Conservation (phyloP, 2,329 filamentous ascomycete genomes). For the Chaetomiaceae sp. region DNA sequence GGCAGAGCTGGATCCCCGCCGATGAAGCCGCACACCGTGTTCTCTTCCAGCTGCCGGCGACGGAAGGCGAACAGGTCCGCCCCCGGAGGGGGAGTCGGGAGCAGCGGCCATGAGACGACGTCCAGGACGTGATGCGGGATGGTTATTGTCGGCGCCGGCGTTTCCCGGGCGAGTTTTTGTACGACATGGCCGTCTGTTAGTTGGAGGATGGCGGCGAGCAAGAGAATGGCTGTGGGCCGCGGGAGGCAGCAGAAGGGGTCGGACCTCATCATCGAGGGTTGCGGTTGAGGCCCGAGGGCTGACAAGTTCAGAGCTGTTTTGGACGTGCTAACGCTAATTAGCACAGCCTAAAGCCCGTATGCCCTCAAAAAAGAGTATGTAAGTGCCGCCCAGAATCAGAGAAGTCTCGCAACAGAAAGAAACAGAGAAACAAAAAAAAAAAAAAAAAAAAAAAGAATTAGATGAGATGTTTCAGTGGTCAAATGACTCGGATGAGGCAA, state of each 20-base stretch:
- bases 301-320: not conserved
- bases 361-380: not conserved
- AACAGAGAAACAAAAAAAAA: constrained; percentile 4
- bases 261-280: constrained; percentile 20
- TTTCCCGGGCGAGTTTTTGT: constrained; percentile 22
- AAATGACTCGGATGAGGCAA: not conserved
- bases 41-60: constrained; percentile 37
- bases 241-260: constrained; percentile 30
- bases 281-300: not conserved
- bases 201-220: constrained; percentile 27
- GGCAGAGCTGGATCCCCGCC: constrained; percentile 47
- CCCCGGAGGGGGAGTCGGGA: constrained; percentile 38
- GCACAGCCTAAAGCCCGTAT: too few relatives aligned
- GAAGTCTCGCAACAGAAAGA: not conserved
- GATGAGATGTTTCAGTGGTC: not conserved
- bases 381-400: not conserved
- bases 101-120: constrained; percentile 32
- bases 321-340: too few relatives aligned
- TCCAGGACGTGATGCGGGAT: constrained; percentile 29
- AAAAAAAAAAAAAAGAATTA: not conserved
- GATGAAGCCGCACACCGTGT: constrained; percentile 56
- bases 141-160: constrained; percentile 26
- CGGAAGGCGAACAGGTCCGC: constrained; percentile 31
- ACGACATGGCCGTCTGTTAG: constrained; percentile 26
- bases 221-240: constrained; percentile 28